Evolutionary conservation across 164 flowering plant species (phyloP), one percentile per base, ranked within the genome.

Genomic region (Piper longum): DNA sequence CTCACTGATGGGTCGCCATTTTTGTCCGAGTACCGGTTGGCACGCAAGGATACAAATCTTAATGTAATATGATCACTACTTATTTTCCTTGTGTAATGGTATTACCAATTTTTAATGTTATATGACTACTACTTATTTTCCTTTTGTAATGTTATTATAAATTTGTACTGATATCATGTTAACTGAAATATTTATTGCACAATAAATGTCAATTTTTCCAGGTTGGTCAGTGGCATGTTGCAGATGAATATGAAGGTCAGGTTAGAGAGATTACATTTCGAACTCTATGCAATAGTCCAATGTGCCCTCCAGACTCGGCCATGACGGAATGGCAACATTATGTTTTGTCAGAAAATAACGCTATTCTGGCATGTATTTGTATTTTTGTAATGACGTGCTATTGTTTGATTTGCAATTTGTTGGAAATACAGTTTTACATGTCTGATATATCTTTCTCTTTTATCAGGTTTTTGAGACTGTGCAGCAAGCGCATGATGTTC

Each of bases 231-330:
- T 93, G 97, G 97, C 90, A 87, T 72, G 66, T 77, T 59, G 80
- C 96, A 43, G 92, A 88, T 54, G 89, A 93, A 71, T 90, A 88
- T 65, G 91, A 83, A 66, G 98, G 98, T 65, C 95, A 85, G 78
- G 91, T 90, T 48, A 83, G 98, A 77, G 96, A 93, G 67, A 72
- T 86, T 61, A 85, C 84, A 13, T 86, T 85, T 64, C 81, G 92
- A 75, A 64, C 85, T 26, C 54, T 83, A 13, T 93, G 97, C 67
- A 78, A 79, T 63, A 88, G 87, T 76, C 96, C 98, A 16, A 93
- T 93, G 98, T 93, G 98, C 68, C 97, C 97, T 52, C 98, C 98
- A 57, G 88, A 90, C 74, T 82, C 95, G 16, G 86, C 89, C 60
- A 81, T 93, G 91, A 88, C 97, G 56, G 98, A 93, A 78, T 88